Conservation (phyloP, 1,139 yeast genomes). For the Protomyces lactucae-debilis region DNA sequence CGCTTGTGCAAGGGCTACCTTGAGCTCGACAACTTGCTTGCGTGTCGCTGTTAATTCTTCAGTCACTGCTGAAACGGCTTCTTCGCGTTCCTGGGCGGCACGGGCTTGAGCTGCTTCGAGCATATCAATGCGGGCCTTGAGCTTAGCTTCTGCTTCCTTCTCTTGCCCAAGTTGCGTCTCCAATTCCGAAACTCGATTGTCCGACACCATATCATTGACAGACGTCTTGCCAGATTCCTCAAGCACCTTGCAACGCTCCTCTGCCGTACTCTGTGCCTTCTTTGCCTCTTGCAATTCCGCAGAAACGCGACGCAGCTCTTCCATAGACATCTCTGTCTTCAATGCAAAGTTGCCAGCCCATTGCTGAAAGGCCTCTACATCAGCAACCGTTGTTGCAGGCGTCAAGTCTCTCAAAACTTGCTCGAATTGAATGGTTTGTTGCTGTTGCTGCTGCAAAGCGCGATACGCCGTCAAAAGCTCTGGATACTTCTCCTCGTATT, state of each 20-base stretch:
- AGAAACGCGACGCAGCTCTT: constrained; percentile 43
- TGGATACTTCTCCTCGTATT: constrained; percentile 88
- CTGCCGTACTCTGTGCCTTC: neutral
- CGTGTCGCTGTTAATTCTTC: constrained; percentile 7
- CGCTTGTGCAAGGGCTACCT: constrained; percentile 12
- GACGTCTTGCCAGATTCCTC: neutral
- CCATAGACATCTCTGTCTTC: constrained; percentile 56
- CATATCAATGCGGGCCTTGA: neutral
- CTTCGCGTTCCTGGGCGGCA: neutral
- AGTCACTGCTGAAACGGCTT: neutral
- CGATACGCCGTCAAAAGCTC: constrained; percentile 36
- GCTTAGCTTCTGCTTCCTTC: neutral
- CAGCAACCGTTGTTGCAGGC: constrained; percentile 70
- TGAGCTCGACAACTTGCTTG: constrained; percentile 14
- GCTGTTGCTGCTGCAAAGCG: neutral
- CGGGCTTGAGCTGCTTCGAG: neutral
- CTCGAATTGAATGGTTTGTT: constrained; percentile 49
- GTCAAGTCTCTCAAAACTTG: constrained; percentile 70
- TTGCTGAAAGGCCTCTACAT: constrained; percentile 63
- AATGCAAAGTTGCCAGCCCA: constrained; percentile 61
- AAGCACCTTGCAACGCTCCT: neutral
- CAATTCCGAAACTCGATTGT: neutral
- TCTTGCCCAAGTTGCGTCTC: neutral
- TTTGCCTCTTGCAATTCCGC: neutral
- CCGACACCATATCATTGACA: neutral